Evolutionary conservation across 345 rosid species (phyloP).

Genomic region (Punica granatum): DNA sequence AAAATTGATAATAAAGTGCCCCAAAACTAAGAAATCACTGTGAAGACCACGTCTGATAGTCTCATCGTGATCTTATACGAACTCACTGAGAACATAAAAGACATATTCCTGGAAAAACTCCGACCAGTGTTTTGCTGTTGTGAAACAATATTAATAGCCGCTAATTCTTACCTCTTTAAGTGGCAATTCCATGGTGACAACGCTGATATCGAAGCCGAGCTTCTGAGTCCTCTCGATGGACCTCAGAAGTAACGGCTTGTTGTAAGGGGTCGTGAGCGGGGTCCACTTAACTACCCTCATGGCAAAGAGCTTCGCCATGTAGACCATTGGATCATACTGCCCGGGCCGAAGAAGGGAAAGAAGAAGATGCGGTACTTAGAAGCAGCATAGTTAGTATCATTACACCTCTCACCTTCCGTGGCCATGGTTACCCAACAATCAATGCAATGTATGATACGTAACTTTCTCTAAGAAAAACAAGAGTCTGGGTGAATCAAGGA

Average conservation of each 20-base stretch:
- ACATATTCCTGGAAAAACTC: too few relatives aligned
- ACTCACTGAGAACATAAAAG: too few relatives aligned
- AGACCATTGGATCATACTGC: slow-evolving; percentile 30
- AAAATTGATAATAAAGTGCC: too few relatives aligned
- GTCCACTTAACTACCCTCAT: slow-evolving; percentile 22
- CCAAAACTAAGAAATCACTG: too few relatives aligned
- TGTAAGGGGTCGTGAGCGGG: slow-evolving; percentile 25
- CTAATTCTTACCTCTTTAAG: slow-evolving; percentile 1
- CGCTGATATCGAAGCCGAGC: slow-evolving; percentile 14
- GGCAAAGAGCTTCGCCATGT: slow-evolving; percentile 34
- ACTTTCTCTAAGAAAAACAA: too few relatives aligned
- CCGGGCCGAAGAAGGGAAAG: slow-evolving; percentile 29
- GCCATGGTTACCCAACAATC: background rate
- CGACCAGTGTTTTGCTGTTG: too few relatives aligned
- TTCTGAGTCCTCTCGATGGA: slow-evolving; percentile 9
- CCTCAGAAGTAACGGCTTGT: slow-evolving; percentile 15
- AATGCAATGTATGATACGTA: background rate
- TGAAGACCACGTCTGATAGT: too few relatives aligned
- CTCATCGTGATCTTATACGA: too few relatives aligned
- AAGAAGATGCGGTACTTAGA: slow-evolving; percentile 23
- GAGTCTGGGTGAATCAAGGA: too few relatives aligned
- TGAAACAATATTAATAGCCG: background rate
- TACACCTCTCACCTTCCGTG: background rate
- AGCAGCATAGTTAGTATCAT: background rate
- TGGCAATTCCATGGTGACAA: slow-evolving; percentile 15